Percentiles rank a stretch among this genome's conserved stretches.
phyloP scores from a whole-genome alignment of 148 eudicot species.

The Vaccinium myrtillus region DNA sequence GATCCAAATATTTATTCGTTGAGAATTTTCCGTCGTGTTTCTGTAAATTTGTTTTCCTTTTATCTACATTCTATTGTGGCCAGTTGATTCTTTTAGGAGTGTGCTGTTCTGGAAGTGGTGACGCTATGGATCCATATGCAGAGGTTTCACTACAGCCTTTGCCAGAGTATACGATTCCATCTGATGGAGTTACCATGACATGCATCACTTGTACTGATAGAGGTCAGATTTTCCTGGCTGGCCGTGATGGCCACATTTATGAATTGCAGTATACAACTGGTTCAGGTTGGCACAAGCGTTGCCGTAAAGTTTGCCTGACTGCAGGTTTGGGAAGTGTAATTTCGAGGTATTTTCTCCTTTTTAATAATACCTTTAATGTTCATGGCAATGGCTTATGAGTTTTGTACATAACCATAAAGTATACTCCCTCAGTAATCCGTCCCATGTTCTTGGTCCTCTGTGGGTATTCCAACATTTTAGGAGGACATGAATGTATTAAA shows the following conservation, averaged over 20 bases:
- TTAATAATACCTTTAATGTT: background rate
- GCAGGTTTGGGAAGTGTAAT: slow-evolving; percentile 79
- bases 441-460: background rate
- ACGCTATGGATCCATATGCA: slow-evolving; percentile 90
- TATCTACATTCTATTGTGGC: slow-evolving; percentile 18
- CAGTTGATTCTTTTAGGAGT: slow-evolving; percentile 95
- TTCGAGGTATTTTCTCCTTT: slow-evolving; percentile 62
- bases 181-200: slow-evolving; percentile 95
- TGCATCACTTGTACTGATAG: slow-evolving; percentile 78
- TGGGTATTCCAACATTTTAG: background rate
- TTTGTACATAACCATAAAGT: background rate
- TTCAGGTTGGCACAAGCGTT: slow-evolving; percentile 89
- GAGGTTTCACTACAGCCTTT: slow-evolving; percentile 88
- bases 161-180: slow-evolving; percentile 81
- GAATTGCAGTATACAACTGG: slow-evolving; percentile 86
- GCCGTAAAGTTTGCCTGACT: slow-evolving; percentile 96
- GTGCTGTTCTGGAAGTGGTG: slow-evolving; percentile 86
- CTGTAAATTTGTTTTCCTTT: background rate
- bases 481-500: background rate
- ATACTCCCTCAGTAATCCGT: background rate
- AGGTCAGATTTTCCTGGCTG: slow-evolving; percentile 89
- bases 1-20: background rate
- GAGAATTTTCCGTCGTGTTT: background rate
- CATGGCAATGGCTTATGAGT: background rate
- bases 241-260: slow-evolving; percentile 94